Base-by-base conservation (phyloP, 768 basidiomycete genomes). In the Mycena capillaripes region DNA sequence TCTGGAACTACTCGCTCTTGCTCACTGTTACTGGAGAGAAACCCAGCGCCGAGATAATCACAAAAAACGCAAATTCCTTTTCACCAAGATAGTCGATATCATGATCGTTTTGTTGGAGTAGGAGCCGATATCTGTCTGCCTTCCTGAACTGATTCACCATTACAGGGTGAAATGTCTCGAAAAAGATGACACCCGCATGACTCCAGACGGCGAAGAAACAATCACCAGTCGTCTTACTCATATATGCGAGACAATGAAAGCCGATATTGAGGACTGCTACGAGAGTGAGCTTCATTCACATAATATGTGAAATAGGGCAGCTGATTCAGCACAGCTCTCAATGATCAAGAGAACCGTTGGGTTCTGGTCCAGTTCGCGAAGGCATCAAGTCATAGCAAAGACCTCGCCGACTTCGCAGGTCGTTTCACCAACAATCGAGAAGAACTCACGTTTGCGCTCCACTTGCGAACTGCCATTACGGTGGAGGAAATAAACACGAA, bases 71-170 rank as follows among this genome's bases (percentile, higher is more conserved):
- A 48, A 7, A 1, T 38, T 25, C 3, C 62, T 70, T 10, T 70
- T 70, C 46, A 30, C 34, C 8, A 70, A 62, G 42, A 64, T 70
- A 61, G 44, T 57, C 50, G 69, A 70, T 36, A 52, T 34, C 8
- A 70, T 70, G 62, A 25, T 70, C n/a, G 23, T 70, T 8, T 30
- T 70, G 19, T 30, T 70, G 23, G 69, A 70, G 69, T 70, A 25
- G 19, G 25, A 3, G 8, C 17, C 2, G 42, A 55, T 52, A 27
- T 52, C 50, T 23, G 50, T 23, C 4, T 14, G 23, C 8, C 27
- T 52, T 27, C 50, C 50, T 11, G 25, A 52, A 7, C 60, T 69
- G 30, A 66, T 27, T 19, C 8, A 29, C 1, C 4, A 19, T 1
- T 44, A 32, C 25, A 70, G 69, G 9, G 19, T 64, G 23, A 64